phyloP scores from a whole-genome alignment of 768 basidiomycete species.

The Neoboletus magnificus region DNA sequence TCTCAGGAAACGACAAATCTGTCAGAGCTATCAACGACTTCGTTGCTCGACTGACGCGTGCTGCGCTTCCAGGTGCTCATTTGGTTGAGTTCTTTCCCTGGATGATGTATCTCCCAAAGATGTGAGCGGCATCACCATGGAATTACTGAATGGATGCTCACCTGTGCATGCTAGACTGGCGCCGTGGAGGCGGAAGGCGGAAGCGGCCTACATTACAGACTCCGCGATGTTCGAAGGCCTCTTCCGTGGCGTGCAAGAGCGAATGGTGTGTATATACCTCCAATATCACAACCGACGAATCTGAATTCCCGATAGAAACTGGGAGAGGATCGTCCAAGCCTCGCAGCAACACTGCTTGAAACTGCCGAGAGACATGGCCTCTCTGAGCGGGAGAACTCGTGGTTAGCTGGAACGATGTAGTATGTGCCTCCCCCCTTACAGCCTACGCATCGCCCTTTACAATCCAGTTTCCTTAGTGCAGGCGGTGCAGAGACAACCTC shows the following conservation, averaged over 20 bases:
- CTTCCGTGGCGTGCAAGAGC: background rate
- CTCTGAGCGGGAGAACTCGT: slow-evolving; percentile 13
- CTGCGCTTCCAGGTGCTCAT: slow-evolving; percentile 36
- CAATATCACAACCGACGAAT: background rate
- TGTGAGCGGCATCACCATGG: background rate
- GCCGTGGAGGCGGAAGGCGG: background rate
- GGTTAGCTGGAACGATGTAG: slow-evolving; percentile 16
- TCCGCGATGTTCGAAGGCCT: background rate
- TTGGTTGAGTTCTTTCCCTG: slow-evolving; percentile 37
- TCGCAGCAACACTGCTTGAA: background rate
- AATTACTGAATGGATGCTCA: background rate
- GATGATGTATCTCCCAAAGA: slow-evolving; percentile 31
- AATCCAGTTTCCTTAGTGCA: background rate
- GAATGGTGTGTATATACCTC: background rate
- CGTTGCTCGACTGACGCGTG: slow-evolving; percentile 28
- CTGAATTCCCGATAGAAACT: background rate
- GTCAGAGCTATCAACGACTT: slow-evolving; percentile 18
- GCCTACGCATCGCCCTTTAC: background rate
- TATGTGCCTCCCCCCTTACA: background rate
- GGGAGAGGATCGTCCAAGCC: background rate
- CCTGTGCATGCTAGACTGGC: background rate
- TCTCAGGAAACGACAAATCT: background rate
- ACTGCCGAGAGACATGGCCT: slow-evolving; percentile 2
- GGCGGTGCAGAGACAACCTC: slow-evolving; percentile 4
- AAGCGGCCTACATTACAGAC: background rate